Base-by-base conservation (phyloP, 345 rosid species). In the Cardiospermum halicacabum region DNA sequence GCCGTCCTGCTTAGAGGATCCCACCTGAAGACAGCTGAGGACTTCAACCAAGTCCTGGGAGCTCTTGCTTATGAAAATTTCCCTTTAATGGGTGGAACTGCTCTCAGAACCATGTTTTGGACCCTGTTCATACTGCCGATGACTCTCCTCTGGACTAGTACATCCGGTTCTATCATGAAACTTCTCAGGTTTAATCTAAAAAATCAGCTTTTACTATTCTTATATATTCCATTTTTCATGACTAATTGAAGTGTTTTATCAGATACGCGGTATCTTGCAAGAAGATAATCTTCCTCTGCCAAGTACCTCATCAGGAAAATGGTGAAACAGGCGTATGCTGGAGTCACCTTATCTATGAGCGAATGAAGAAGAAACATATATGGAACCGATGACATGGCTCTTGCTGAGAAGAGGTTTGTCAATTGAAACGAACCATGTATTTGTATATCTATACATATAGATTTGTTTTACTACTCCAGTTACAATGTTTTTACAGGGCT, bases 131-230 rank as follows among this genome's bases (percentile, higher is more conserved):
- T 72, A 89, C 98, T 1, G 91, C 98, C 57, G 89, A 92, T 42
- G 98, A 92, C 58, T 89, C 96, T 54, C 97, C 97, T 0, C 92
- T 93, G 18, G 92, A 93, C 36, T 97, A 89, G 71, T 86, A 86
- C 62, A 93, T 93, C 47, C 88, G 88, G 9, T 93, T 89, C 62
- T 96, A 93, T 78, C 98, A 92, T 53, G 96, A 92, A 69, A 88
- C 89, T 96, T 88, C 96, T 60, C 98, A 89, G 93, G 98, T 84
- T 31, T 40, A 13, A 11, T 9, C 22, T 4, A 28, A 25, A 27
- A 18, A 32, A 5, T 40, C 15, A n/a, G n/a, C n/a, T n/a, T n/a
- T n/a, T n/a, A n/a, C n/a, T 40, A 2, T 15, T 4, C 6, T 34
- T 13, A 9, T 40, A 18, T 31, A 54, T 21, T 32, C 50, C 16